Base-by-base conservation (phyloP, 176 grass and related monocot species). In the Dendrocalamus sinicus region DNA sequence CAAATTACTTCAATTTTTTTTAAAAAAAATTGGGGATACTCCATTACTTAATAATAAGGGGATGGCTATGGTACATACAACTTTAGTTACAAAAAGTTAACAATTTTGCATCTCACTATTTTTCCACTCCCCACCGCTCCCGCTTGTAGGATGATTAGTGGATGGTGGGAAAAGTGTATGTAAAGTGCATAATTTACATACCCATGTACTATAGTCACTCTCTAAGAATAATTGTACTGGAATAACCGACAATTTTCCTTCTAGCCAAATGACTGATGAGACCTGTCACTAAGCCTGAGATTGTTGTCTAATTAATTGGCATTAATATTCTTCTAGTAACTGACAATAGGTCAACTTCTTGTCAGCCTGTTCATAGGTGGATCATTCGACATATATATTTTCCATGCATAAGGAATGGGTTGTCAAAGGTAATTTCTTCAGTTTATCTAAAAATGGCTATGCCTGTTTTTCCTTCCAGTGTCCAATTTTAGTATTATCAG, bases 321-420 rank as follows among this genome's bases (percentile, higher is more conserved):
- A 78, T 63, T 76, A 22, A 45, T 68, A 48, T 84, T 15, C 7
- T 87, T 75, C 23, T 9, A 35, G 1, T 57, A 39, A 68, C 83
- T 95, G 62, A 92, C 32, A 53, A 84, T 79, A 70, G 4, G 12
- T 89, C 74, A 88, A n/a, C 37, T 23, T 80, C 63, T 88, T 81
- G 35, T 61, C 91, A 99, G 96, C 96, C 96, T 81, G 96, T 99
- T 84, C 96, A 99, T 88, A 99, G 86, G 86, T 99, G 96, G 96
- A 91, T 99, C 79, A 53, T 99, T 64, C 90, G 96, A 20, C 93
- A 99, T 74, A 70, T 96, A 88, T 99, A 96, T 88, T 94, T 94
- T 84, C 96, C 96, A 60, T 96, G 92, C 82, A 91, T 98, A 87
- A 90, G 93, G 88, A 90, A 82, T 81, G 96, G 96, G n/a, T 82